Evolutionary conservation across 2,329 filamentous ascomycete genomes (phyloP).

Genomic region (Teratosphaeria pseudoeucalypti): DNA sequence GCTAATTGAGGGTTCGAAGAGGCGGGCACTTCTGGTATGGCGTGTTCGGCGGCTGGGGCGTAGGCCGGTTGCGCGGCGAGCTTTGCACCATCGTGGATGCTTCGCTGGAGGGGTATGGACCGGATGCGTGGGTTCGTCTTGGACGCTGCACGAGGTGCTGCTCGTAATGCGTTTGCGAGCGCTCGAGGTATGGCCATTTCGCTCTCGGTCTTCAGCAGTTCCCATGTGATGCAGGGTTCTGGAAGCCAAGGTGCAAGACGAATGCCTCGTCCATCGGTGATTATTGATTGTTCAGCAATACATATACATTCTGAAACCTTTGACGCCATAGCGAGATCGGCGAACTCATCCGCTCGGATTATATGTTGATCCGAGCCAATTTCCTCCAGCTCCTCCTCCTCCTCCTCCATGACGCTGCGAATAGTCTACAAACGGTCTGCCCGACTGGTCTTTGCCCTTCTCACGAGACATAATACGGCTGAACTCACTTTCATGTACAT

Average conservation of each 20-base stretch:
- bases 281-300: neutral
- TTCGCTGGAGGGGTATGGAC: neutral
- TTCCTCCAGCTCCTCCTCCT: too few species aligned
- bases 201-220: neutral
- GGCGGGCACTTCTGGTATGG: slow-evolving; percentile 19
- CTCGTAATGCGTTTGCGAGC: neutral
- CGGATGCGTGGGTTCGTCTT: neutral
- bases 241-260: neutral
- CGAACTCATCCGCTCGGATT: neutral
- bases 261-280: neutral
- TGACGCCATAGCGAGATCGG: neutral
- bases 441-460: too few species aligned
- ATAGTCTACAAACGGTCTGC: too few species aligned
- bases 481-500: neutral
- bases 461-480: too few species aligned
- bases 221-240: neutral
- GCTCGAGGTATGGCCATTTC: neutral
- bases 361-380: neutral
- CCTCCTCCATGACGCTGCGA: too few species aligned
- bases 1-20: slow-evolving; percentile 74
- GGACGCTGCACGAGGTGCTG: neutral
- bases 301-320: neutral
- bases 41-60: slow-evolving; percentile 5
- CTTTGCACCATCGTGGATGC: neutral
- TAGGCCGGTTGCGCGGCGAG: neutral